Conservation (phyloP, 2,329 filamentous ascomycete genomes). For the Apiospora sp. region DNA sequence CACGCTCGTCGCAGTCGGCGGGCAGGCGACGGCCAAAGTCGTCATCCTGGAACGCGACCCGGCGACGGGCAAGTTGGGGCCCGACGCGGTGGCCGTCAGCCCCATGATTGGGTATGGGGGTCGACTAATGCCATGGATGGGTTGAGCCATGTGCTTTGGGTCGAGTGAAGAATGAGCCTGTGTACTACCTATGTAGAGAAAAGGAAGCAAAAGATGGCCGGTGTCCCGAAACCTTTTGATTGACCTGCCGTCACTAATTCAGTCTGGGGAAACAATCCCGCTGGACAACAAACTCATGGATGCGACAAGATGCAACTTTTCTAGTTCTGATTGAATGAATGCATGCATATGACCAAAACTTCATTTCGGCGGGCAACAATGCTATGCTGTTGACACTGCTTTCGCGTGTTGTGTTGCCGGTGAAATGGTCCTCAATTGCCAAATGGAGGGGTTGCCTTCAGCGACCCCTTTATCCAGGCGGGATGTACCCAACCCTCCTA, state of each 20-base stretch:
- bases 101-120: constrained; percentile 51
- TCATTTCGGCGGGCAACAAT: no score
- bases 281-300: no score
- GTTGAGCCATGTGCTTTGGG: constrained; percentile 56
- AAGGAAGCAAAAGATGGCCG: no score
- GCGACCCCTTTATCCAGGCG: background rate
- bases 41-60: constrained; percentile 64
- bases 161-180: constrained; percentile 46
- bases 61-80: constrained; percentile 53
- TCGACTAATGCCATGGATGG: constrained; percentile 54
- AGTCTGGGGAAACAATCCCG: no score
- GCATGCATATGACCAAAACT: no score
- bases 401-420: constrained; percentile 37
- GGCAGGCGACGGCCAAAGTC: constrained; percentile 67
- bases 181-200: no score
- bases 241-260: no score
- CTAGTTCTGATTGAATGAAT: no score
- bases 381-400: constrained; percentile 39
- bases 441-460: background rate
- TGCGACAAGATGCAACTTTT: no score
- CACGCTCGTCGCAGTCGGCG: constrained; percentile 52
- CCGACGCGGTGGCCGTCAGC: constrained; percentile 55
- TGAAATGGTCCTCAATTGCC: background rate
- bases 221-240: no score
- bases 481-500: background rate